Evolutionary conservation across 176 grass and related monocot genomes (phyloP).

Genomic region (Zea mays): Zm-B73-REFERENCE-NAM-5.0 NC_050099.1:176697001-176697500

Average conservation of each 20-base stretch:
- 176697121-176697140: constrained; percentile 97
- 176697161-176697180: constrained; percentile 91
- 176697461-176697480: constrained; percentile 9
- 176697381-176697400: constrained; percentile 78
- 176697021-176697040: constrained; percentile 4
- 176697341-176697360: constrained; percentile 98
- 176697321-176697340: constrained; percentile 94
- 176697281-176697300: constrained; percentile 30
- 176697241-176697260: background rate
- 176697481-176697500: background rate
- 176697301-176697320: constrained; percentile 93
- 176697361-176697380: constrained; percentile 98
- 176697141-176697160: constrained; percentile 91
- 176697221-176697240: constrained; percentile 10
- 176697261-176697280: constrained; percentile 13
- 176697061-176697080: constrained; percentile 76
- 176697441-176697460: background rate
- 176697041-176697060: constrained; percentile 22
- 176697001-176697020: background rate
- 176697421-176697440: constrained; percentile 62
- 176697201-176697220: constrained; percentile 87
- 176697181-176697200: constrained; percentile 84
- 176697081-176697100: constrained; percentile 92
- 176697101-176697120: constrained; percentile 91
- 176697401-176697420: constrained; percentile 97